Evolutionary conservation across 768 basidiomycete species (phyloP).

Genomic region (Krasilnikovozyma curviuscula): DNA sequence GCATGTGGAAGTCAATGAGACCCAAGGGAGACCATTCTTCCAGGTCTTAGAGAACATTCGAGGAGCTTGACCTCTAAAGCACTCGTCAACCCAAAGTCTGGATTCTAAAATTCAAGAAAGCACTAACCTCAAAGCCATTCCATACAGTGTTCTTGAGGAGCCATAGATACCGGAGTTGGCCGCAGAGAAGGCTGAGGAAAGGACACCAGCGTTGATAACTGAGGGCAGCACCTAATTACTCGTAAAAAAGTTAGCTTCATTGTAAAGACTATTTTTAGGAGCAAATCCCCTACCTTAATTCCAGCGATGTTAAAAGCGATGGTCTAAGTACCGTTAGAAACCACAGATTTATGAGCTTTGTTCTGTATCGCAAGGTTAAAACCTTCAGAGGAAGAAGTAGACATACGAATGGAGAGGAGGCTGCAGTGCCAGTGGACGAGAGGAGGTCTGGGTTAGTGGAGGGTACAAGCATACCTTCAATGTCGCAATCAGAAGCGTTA

Average conservation of each 20-base stretch:
- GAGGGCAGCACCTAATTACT: conserved; percentile 20
- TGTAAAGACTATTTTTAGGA: no score
- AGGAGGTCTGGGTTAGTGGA: conserved; percentile 42
- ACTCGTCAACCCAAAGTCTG: no score
- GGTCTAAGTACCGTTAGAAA: no score
- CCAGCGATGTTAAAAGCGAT: conserved; percentile 60
- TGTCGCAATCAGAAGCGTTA: neutral
- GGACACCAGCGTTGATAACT: conserved; percentile 52
- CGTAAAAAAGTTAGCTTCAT: no score
- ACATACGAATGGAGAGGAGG: conserved; percentile 69
- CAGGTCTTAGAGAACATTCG: conserved; percentile 34
- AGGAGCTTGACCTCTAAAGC: no score
- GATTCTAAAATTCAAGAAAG: no score
- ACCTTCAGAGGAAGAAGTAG: no score
- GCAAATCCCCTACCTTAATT: no score
- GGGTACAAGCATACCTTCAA: conserved; percentile 67
- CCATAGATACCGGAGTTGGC: conserved; percentile 21
- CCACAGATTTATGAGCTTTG: no score
- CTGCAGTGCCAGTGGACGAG: conserved; percentile 39
- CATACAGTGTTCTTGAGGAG: conserved; percentile 25
- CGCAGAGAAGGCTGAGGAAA: conserved; percentile 25
- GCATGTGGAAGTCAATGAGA: conserved; percentile 20
- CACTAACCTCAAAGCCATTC: conserved; percentile 26
- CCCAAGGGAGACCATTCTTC: conserved; percentile 35
- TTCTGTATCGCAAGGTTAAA: no score